Evolutionary conservation across 2,329 filamentous ascomycete species (phyloP).

Genomic region (Chalaropsis ovoidea): DNA sequence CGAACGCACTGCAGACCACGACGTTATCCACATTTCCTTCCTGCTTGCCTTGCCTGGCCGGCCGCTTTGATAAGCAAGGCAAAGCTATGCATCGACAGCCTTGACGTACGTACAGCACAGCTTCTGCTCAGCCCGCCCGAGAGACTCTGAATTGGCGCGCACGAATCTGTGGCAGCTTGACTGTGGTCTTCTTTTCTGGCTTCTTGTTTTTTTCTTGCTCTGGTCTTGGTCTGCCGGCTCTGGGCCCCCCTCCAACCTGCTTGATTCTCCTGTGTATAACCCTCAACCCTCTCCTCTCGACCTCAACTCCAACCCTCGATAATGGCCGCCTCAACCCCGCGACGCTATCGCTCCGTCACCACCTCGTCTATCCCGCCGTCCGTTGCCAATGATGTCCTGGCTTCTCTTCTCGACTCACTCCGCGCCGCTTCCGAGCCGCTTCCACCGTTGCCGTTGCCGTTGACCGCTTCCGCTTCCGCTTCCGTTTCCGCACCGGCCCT

Average conservation of each 20-base stretch:
- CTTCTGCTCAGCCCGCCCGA: background rate
- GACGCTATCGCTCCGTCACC: constrained; percentile 55
- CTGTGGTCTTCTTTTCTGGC: background rate
- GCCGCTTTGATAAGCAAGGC: constrained; percentile 13
- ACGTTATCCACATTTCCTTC: constrained; percentile 6
- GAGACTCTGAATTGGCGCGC: background rate
- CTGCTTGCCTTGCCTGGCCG: background rate
- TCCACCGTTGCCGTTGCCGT: background rate
- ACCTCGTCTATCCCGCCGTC: constrained; percentile 48
- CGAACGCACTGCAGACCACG: background rate
- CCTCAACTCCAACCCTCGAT: background rate
- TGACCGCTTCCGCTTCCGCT: background rate
- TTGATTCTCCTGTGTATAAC: background rate
- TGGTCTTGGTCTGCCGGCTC: background rate
- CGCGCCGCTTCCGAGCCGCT: constrained; percentile 33
- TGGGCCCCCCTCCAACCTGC: background rate
- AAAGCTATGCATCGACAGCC: constrained; percentile 14
- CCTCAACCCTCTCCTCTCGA: background rate
- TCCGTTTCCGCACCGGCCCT: constrained; percentile 27
- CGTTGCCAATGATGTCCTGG: constrained; percentile 51
- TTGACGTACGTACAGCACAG: background rate
- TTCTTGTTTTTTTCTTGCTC: background rate
- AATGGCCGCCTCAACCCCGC: constrained; percentile 32
- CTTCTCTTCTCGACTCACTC: constrained; percentile 43
- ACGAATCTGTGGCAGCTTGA: background rate